These are phyloP conservation scores for Calvatia gigantea DNA, from an alignment of 768 basidiomycete genomes.

Conservation along the genomic window DNA sequence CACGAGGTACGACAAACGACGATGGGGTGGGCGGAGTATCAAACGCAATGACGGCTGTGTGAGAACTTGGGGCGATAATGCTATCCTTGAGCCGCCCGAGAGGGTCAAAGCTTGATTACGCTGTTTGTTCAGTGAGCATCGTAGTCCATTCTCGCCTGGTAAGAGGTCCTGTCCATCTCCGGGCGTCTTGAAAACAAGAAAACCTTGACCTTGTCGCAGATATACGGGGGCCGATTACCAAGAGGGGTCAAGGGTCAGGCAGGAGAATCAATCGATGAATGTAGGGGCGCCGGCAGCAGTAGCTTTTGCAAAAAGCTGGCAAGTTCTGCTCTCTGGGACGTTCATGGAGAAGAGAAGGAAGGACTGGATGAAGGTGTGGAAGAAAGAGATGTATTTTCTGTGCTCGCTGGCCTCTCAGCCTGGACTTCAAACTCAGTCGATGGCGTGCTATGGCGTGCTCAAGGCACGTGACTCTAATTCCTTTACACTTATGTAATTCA, in stretches of 20 bases:
- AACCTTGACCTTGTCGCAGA: not conserved
- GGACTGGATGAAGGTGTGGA: not conserved
- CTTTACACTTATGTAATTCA: slow-evolving; percentile 11
- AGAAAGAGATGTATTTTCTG: slow-evolving; percentile 15
- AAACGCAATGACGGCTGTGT: not conserved
- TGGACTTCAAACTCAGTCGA: slow-evolving; percentile 37
- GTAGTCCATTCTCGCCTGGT: too few species aligned
- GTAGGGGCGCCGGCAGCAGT: not conserved
- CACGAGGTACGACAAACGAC: slow-evolving; percentile 3
- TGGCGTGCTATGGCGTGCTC: slow-evolving; percentile 41
- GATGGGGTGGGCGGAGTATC: slow-evolving; percentile 1
- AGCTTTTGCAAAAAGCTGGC: not conserved
- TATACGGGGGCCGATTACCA: not conserved
- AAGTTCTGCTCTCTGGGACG: not conserved
- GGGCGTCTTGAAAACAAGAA: too few species aligned
- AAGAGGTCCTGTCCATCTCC: too few species aligned
- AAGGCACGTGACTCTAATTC: slow-evolving; percentile 11
- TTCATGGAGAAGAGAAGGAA: slow-evolving; percentile 8
- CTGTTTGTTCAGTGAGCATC: too few species aligned
- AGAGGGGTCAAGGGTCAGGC: not conserved
- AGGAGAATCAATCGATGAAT: not conserved
- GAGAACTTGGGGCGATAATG: not conserved
- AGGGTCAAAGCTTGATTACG: not conserved
- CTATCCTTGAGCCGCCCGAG: not conserved
- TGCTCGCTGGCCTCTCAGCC: slow-evolving; percentile 23